Percentiles rank a stretch among this genome's conserved stretches.
These are phyloP conservation scores for Aspergillus ochraceoroseus DNA, from an alignment of 2,329 filamentous ascomycete genomes.

Conservation along the genomic window DNA sequence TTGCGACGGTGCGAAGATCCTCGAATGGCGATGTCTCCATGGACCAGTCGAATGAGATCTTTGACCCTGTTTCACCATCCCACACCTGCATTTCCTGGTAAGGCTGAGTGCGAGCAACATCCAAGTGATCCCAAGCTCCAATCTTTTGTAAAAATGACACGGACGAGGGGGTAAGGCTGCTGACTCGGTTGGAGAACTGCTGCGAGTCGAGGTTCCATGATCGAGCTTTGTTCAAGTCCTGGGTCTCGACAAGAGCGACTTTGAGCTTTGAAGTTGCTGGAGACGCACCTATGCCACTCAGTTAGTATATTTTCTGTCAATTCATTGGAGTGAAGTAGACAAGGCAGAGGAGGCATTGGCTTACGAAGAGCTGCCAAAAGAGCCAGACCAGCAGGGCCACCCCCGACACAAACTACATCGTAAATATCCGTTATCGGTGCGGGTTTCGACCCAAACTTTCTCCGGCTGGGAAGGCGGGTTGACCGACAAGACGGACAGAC, in stretches of 20 bases:
- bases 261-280: slow-evolving; percentile 70
- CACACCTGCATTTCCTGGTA: slow-evolving; percentile 98
- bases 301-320: slow-evolving; percentile 7
- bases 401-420: slow-evolving; percentile 88
- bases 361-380: slow-evolving; percentile 70
- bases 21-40: slow-evolving; percentile 44
- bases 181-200: slow-evolving; percentile 88
- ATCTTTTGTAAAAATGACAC: slow-evolving; percentile 76
- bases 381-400: slow-evolving; percentile 82
- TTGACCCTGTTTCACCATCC: slow-evolving; percentile 84
- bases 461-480: slow-evolving; percentile 20
- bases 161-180: slow-evolving; percentile 84
- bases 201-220: slow-evolving; percentile 62
- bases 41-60: slow-evolving; percentile 81
- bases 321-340: neutral
- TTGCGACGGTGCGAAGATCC: slow-evolving; percentile 67
- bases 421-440: slow-evolving; percentile 64
- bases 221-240: slow-evolving; percentile 68
- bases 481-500: slow-evolving; percentile 40
- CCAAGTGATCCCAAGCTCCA: slow-evolving; percentile 77
- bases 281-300: slow-evolving; percentile 59
- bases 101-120: slow-evolving; percentile 67
- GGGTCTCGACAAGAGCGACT: slow-evolving; percentile 83
- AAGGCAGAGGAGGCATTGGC: slow-evolving; percentile 22
- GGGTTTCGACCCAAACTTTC: slow-evolving; percentile 35